These are phyloP conservation scores for Hymenoscyphus linearis DNA, from an alignment of 2,329 filamentous ascomycete genomes.

Conservation along the genomic window DNA sequence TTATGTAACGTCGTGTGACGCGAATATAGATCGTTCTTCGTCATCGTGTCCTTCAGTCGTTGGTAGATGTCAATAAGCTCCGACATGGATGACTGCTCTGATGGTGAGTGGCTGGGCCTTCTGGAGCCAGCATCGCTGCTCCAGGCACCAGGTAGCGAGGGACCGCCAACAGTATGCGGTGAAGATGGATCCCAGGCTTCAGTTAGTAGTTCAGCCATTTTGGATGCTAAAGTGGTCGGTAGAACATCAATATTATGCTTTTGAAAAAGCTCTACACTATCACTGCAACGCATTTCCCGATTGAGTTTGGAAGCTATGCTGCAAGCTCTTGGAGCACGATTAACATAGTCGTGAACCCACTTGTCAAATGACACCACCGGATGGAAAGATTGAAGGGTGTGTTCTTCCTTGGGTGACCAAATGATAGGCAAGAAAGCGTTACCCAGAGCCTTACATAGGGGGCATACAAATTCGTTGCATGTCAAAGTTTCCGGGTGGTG, in stretches of 20 bases:
- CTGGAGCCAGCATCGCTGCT: slow-evolving; percentile 34
- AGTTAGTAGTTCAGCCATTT: slow-evolving; percentile 26
- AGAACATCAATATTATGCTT: slow-evolving; percentile 25
- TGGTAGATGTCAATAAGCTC: slow-evolving; percentile 58
- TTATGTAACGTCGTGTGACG: slow-evolving; percentile 26
- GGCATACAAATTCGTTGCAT: slow-evolving; percentile 88
- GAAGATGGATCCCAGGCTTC: slow-evolving; percentile 26
- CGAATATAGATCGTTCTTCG: slow-evolving; percentile 46
- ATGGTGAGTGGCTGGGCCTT: slow-evolving; percentile 34
- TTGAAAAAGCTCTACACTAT: slow-evolving; percentile 23
- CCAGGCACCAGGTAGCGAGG: slow-evolving; percentile 22
- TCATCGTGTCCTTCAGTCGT: slow-evolving; percentile 53
- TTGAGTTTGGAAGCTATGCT: slow-evolving; percentile 13
- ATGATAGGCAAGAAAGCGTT: slow-evolving; percentile 93
- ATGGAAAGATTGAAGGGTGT: slow-evolving; percentile 65
- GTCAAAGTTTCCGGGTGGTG: slow-evolving; percentile 82
- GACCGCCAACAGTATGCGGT: slow-evolving; percentile 8
- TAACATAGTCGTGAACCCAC: slow-evolving; percentile 20
- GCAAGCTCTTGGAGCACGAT: slow-evolving; percentile 8
- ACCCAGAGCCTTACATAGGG: slow-evolving; percentile 91
- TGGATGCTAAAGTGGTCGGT: slow-evolving; percentile 18
- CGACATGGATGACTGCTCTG: slow-evolving; percentile 37
- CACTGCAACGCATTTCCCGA: slow-evolving; percentile 9
- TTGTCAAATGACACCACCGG: slow-evolving; percentile 51
- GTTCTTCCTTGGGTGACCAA: slow-evolving; percentile 88